Base-by-base conservation (phyloP, 1,284 basidiomycete genomes). In the Thelephora terrestris region DNA sequence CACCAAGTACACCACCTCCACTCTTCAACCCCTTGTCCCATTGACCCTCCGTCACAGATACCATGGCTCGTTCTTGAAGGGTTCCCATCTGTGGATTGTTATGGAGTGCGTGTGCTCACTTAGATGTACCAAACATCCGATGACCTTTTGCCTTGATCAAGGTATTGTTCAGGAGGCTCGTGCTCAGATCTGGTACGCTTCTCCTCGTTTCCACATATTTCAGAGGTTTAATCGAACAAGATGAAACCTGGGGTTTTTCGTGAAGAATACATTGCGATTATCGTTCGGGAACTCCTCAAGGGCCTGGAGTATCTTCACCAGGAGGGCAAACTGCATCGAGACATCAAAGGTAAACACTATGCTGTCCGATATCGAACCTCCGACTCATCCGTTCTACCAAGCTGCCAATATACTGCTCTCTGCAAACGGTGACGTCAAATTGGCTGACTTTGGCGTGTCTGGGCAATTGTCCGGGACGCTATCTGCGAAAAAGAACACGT, bases 241-340 rank as follows among this genome's bases (percentile, higher is more conserved):
- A 95, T 97, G 91, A 98, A 98, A 71, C 91, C 94, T 2, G 96
- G 96, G 5, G 83, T 91, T 1, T 96, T 99, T 67, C 77, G 90
- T 54, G 95, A 99, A 70, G 96, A 98, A 62, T 97, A 99, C 64
- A 98, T 99, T 58, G 95, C 95, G 10, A 98, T 98, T 63, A 88
- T 99, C 55, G 78, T 92, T 42, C 80, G 91, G 42, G 96, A 99
- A 66, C 75, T 99, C 12, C 73, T 99, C 43, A 81, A 79, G 42
- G 95, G 96, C 17, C 72, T 99, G 46, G 93, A 96, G 49, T 99
- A 99, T 63, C 77, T 99, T 38, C 95, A 99, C 61, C 81, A 78
- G 14, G 94, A 99, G 64, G 91, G 92, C 18, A 99, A 98, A 67
- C 76, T 99, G 46, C 95, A 99, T 67, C 81, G 95, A 23, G 95